A percentile compares a stretch with the other conserved stretches of the same genome.
These are phyloP conservation scores for Cutaneotrichosporon dermatis DNA, from an alignment of 1,284 basidiomycete species.

Conservation along the genomic window DNA sequence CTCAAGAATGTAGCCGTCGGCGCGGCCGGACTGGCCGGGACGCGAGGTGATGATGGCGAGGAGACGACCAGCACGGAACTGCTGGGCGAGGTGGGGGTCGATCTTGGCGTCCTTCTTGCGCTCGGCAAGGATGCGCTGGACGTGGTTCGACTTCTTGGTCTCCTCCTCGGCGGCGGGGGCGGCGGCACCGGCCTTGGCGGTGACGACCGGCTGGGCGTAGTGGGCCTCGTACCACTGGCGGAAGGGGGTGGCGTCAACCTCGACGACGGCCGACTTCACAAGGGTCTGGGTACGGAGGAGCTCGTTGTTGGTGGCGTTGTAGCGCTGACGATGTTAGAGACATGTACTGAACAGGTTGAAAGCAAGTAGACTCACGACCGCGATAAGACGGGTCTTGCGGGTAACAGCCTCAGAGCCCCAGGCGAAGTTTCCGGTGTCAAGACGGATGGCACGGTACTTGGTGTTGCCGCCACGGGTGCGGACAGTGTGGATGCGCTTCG, in stretches of 20 bases:
- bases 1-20: slow-evolving; percentile 92
- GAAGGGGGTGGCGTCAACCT: slow-evolving; percentile 94
- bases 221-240: slow-evolving; percentile 97
- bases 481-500: slow-evolving; percentile 88
- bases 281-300: slow-evolving; percentile 97
- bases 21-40: slow-evolving; percentile 88
- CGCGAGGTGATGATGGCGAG: slow-evolving; percentile 83
- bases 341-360: background rate
- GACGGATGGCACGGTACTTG: slow-evolving; percentile 89
- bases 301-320: slow-evolving; percentile 98
- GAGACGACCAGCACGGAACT: slow-evolving; percentile 52
- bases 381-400: slow-evolving; percentile 87
- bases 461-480: slow-evolving; percentile 88
- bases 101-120: slow-evolving; percentile 90
- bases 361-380: slow-evolving; percentile 67
- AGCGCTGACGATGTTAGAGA: slow-evolving; percentile 58
- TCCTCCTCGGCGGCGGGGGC: slow-evolving; percentile 50
- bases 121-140: slow-evolving; percentile 75
- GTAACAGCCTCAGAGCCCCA: slow-evolving; percentile 92
- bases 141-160: slow-evolving; percentile 83
- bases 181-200: slow-evolving; percentile 57
- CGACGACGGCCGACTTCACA: slow-evolving; percentile 90
- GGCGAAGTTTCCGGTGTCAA: slow-evolving; percentile 92
- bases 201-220: slow-evolving; percentile 85
- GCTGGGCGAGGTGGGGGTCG: slow-evolving; percentile 72